A percentile compares a stretch with the other conserved stretches of the same genome.
These are phyloP conservation scores for Brassica hybrid DNA, from an alignment of 441 rosid species.

Conservation along the genomic window DNA sequence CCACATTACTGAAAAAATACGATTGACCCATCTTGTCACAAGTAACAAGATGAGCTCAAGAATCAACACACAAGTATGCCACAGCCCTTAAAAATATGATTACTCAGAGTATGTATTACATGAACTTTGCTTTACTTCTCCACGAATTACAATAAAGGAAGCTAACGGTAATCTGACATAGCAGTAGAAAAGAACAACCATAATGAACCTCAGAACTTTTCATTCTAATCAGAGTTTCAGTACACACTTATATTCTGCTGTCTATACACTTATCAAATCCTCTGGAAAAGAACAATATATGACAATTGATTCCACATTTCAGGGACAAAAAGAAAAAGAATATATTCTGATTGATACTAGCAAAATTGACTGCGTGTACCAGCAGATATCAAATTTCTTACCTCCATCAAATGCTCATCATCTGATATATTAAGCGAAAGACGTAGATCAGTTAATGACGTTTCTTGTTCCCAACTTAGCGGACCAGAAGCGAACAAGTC, in stretches of 20 bases:
- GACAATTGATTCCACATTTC: slow-evolving; percentile 37
- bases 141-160: not conserved
- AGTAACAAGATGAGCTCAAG: not conserved
- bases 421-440: slow-evolving; percentile 68
- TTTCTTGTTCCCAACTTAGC: slow-evolving; percentile 83
- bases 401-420: slow-evolving; percentile 78
- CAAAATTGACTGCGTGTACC: slow-evolving; percentile 49
- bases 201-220: not conserved
- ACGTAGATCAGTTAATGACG: slow-evolving; percentile 63
- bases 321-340: slow-evolving; percentile 36
- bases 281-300: not conserved
- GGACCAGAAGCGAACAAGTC: slow-evolving; percentile 75
- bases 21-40: not conserved
- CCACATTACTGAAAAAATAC: not conserved
- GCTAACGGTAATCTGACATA: not conserved
- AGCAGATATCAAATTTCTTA: slow-evolving; percentile 66
- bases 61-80: not conserved
- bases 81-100: not conserved
- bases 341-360: slow-evolving; percentile 36
- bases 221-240: not conserved
- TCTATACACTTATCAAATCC: not conserved
- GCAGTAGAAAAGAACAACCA: not conserved
- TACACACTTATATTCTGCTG: not conserved
- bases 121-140: not conserved
- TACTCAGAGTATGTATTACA: not conserved